phyloP scores from a whole-genome alignment of 495 filamentous ascomycete species.

The Cudoniella acicularis region DNA sequence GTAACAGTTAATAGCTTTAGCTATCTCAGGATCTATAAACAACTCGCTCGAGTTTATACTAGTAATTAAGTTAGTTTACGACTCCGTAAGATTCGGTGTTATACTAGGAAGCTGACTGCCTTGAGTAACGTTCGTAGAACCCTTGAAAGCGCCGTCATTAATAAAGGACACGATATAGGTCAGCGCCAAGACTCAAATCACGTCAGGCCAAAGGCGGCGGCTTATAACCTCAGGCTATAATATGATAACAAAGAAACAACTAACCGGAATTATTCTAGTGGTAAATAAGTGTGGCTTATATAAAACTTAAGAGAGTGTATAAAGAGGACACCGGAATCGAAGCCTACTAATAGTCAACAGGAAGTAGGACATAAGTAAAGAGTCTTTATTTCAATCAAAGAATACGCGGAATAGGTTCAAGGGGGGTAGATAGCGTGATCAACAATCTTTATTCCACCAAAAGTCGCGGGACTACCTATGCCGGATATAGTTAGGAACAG shows the following conservation, averaged over 20 bases:
- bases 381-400: too few relatives aligned
- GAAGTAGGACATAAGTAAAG: too few relatives aligned
- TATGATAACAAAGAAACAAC: neutral
- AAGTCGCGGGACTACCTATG: too few relatives aligned
- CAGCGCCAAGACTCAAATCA: neutral
- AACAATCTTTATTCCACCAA: too few relatives aligned
- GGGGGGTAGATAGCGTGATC: too few relatives aligned
- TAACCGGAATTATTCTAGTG: constrained; percentile 1
- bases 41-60: neutral
- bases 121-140: neutral
- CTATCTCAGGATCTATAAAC: too few relatives aligned
- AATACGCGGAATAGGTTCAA: too few relatives aligned
- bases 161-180: neutral
- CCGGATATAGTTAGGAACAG: too few relatives aligned
- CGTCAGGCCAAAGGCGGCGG: neutral
- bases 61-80: neutral
- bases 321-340: neutral
- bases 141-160: neutral
- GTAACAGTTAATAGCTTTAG: too few relatives aligned
- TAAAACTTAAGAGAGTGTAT: neutral
- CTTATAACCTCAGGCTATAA: neutral
- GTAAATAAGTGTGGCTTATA: neutral
- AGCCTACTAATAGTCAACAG: too few relatives aligned
- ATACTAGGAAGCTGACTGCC: neutral
- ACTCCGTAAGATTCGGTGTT: neutral